Base-by-base conservation (phyloP, 768 basidiomycete species). In the Lactifluus subvellereus region DNA sequence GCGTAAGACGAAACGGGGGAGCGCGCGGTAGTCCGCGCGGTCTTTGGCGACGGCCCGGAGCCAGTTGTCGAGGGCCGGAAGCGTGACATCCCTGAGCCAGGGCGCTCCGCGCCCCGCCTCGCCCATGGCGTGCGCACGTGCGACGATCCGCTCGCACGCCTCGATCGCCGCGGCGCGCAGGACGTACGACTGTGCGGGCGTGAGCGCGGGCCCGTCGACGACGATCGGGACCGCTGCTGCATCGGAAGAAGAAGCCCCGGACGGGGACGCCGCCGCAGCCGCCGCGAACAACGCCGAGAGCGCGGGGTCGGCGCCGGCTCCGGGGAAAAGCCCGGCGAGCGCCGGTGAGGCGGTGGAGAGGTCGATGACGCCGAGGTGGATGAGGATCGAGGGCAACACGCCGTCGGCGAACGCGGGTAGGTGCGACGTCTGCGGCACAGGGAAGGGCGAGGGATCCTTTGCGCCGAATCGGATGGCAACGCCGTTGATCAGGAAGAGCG, bases 1-100 rank as follows among this genome's bases (percentile, higher is more conserved):
- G 59, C 78, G 76, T 71, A 82, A 74, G n/a, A 81, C 86, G 69
- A 92, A 88, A 66, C 91, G 77, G 67, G 79, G 78, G 45, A 93
- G 76, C 54, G 74, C 74, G 55, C 87, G 77, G 69, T 91, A 91
- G 72, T 91, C 90, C 35, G 74, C 67, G 66, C 89, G 77, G 67
- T 91, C 89, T 71, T 94, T 92, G 42, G 88, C 89, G 5, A 89
- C 81, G 37, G 84, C 78, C 88, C 91, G 90, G n/a, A 93, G 72
- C 89, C 89, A 94, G 69, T 80, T 81, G 69, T 92, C 87, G 62
- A 92, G 64, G 50, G 83, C 78, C 4, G 86, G 84, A 32, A 84
- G 74, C 0, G 77, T 83, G 40, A 94, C 77, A 3, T 77, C 74
- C 59, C 75, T 80, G 66, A 89, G 68, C 85, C 85, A 87, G 27